Evolutionary conservation across 208 protist species (phyloP), one percentile per base, ranked within the genome.

Genomic region (Trypanosoma mega): DNA sequence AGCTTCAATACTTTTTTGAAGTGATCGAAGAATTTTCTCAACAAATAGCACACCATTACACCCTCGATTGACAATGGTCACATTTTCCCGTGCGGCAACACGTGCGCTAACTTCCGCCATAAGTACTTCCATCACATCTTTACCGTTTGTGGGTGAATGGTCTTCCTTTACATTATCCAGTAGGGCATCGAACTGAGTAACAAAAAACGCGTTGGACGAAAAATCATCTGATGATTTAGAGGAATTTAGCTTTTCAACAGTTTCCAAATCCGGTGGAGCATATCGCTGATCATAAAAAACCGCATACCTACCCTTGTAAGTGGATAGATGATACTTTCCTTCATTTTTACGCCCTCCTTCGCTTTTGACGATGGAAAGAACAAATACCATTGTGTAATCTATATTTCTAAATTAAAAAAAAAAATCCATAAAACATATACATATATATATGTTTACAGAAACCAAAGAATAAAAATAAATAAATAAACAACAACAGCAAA

Each of bases 41-140:
- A 95, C 68, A 63, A 86, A 85, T 2, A 53, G 29, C 20, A 84
- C 76, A 1, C 72, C 73, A 44, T 84, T 62, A 31, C 66, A 63
- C 30, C 88, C 88, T 36, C 88, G 85, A 49, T 92, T 84, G 53
- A 94, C 68, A 3, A 94, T 50, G 1, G 88, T 94, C n/a, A 91
- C 73, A 44, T 92, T 94, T 51, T 94, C 85, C 21, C 88, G 78
- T 14, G 65, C 41, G n/a, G 74, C 70, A 11, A 91, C 88, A 46
- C 75, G 72, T 26, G 78, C 45, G 23, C 50, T 47, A 48, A 94
- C 73, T 41, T 90, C 69, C 24, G 78, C 56, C 55, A 94, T 72
- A 30, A 94, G 72, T 24, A 69, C 49, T 36, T 82, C 61, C 44
- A 91, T 47, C 14, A 68, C 31, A 31, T 76, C 59, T 5, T 50